A percentile compares a stretch with the other conserved stretches of the same genome.
phyloP scores from a whole-genome alignment of 768 basidiomycete species.

The Kwoniella dejecticola region DNA sequence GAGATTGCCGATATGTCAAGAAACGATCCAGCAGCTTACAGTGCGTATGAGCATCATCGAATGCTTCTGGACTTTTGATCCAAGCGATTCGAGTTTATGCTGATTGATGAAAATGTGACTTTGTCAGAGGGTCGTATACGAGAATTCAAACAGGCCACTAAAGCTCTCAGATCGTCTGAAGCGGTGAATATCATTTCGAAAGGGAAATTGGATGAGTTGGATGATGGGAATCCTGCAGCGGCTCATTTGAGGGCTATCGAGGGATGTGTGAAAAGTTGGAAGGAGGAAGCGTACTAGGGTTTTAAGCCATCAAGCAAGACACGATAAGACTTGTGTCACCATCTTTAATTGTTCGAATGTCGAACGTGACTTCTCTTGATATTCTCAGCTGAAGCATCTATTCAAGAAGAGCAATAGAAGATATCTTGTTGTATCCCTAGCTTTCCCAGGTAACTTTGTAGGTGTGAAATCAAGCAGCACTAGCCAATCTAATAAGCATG shows the following conservation, averaged over 20 bases:
- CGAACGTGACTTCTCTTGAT: no score
- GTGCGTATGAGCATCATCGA: conserved; percentile 10
- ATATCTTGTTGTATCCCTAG: no score
- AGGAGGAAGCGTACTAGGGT: neutral
- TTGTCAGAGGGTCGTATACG: conserved; percentile 6
- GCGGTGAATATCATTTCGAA: conserved; percentile 11
- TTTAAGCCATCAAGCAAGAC: neutral
- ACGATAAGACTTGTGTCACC: no score
- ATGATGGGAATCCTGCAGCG: conserved; percentile 11
- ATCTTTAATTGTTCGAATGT: no score
- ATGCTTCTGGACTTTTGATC: no score
- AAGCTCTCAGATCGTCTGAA: conserved; percentile 10
- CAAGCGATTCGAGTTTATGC: neutral
- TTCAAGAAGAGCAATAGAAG: no score
- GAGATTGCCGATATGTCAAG: conserved; percentile 19
- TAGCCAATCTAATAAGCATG: no score
- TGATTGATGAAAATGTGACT: neutral
- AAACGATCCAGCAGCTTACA: conserved; percentile 16
- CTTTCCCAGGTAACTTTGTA: no score
- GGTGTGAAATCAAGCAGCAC: no score
- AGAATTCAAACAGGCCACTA: conserved; percentile 18
- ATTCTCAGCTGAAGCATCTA: no score
- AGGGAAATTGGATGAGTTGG: conserved; percentile 10
- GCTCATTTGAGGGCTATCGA: conserved; percentile 11
- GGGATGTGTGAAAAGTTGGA: conserved; percentile 1